Percentiles rank a stretch among this genome's conserved stretches.
Evolutionary conservation across 495 filamentous ascomycete genomes (phyloP).

Genomic region (Hypoxylon cercidicola): DNA sequence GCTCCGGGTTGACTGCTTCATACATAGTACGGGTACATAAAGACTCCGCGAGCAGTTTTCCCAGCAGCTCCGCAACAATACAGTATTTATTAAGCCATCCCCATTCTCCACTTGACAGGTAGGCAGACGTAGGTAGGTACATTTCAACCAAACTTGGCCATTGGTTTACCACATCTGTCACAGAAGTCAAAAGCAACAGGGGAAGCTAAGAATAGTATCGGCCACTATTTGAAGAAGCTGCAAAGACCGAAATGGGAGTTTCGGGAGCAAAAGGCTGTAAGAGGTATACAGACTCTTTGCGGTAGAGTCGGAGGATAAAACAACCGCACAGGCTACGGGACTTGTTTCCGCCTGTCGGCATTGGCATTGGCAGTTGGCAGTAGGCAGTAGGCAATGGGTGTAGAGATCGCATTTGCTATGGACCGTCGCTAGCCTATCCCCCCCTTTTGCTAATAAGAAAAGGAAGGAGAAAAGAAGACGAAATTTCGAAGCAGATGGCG

Average conservation of each 20-base stretch:
- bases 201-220: conserved; percentile 3
- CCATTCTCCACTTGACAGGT: background rate
- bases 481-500: background rate
- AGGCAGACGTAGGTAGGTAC: background rate
- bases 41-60: too few species aligned
- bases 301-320: conserved; percentile 8
- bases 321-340: conserved; percentile 18
- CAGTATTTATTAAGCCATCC: background rate
- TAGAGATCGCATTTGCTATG: conserved; percentile 2
- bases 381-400: conserved; percentile 5
- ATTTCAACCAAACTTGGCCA: conserved; percentile 1
- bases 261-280: too few species aligned
- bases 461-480: too few species aligned
- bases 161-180: background rate
- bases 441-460: conserved; percentile 8
- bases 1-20: too few species aligned
- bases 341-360: conserved; percentile 16
- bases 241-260: too few species aligned
- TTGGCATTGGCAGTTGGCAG: background rate
- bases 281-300: background rate
- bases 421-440: conserved; percentile 7
- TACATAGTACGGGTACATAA: too few species aligned
- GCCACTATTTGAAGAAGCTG: conserved; percentile 1
- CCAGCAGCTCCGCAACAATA: too few species aligned
- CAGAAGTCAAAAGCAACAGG: background rate